Evolutionary conservation across 768 basidiomycete species (phyloP), one percentile per base, ranked within the genome.

Genomic region (Naganishia vishniacii): DNA sequence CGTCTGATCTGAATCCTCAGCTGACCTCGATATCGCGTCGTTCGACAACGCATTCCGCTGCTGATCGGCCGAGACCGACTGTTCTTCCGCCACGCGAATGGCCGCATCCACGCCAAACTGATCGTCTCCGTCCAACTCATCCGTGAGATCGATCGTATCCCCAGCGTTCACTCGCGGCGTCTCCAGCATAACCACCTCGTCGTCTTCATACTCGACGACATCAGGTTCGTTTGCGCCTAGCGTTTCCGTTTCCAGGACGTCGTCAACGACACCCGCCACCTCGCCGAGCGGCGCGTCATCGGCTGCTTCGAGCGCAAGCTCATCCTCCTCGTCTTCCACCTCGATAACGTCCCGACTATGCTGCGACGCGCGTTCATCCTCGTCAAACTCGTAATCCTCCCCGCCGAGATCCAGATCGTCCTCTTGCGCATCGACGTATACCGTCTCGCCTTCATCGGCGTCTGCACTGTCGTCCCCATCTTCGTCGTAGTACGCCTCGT

Each of bases 381-480:
- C 48, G 16, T 42, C 62, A n/a, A 44, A 44, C 13, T 44, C 42
- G 18, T 44, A 8, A 12, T 8, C 42, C 6, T n/a, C n/a, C n/a
- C n/a, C n/a, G n/a, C n/a, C n/a, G n/a, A n/a, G 9, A 16, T 40
- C 37, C 37, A 40, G 37, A 8, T 62, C 48, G 40, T 63, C 48
- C 7, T 67, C 44, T 46, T 69, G 66, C 15, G 68, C 70, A 53
- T 72, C 67, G 4, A 64, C 67, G 7, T 71, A 71, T 45, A 67
- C 70, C 48, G 48, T 48, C 56, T 65, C 59, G 1, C 59, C 66
- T 42, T 61, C 47, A 20, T 29, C 47, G 1, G 23, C 48, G 6
- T 59, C 37, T n/a, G 20, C 46, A 18, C 40, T 34, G 16, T 20
- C 49, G 13, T 56, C 42, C 44, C 46, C 42, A n/a, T n/a, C n/a